phyloP scores from a whole-genome alignment of 139 green algal species.

The Asterochloris sp. region DNA sequence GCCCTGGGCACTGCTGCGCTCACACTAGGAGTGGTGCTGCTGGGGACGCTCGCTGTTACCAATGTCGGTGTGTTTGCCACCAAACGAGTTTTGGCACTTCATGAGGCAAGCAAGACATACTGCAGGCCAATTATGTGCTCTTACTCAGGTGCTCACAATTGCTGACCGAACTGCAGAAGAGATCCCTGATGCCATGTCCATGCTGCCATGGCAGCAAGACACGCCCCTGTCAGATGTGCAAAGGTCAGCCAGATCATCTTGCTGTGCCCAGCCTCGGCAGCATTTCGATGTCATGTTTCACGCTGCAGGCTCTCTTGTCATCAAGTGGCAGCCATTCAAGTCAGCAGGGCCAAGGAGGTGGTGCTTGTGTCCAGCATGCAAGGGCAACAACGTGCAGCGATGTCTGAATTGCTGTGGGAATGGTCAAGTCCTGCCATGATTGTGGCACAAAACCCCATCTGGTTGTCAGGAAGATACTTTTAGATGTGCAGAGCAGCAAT shows the following conservation, averaged over 20 bases:
- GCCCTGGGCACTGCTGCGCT: no score
- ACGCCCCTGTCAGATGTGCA: not conserved
- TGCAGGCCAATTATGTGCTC: no score
- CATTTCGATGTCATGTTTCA: not conserved
- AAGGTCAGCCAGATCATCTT: not conserved
- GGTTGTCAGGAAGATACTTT: not conserved
- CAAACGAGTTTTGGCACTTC: no score
- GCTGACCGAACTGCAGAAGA: not conserved
- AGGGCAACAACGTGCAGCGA: not conserved
- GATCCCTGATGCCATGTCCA: not conserved
- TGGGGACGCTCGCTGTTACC: no score
- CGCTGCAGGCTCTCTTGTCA: not conserved
- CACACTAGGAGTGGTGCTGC: no score
- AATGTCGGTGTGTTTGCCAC: no score
- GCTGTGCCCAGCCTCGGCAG: not conserved
- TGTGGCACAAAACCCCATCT: not conserved
- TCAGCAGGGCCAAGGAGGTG: not conserved
- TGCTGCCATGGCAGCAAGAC: not conserved
- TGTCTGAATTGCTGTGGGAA: slow-evolving; percentile 14
- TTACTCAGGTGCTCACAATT: no score
- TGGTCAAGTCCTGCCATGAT: not conserved
- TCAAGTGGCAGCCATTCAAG: slow-evolving; percentile 12
- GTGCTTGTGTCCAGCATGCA: slow-evolving; percentile 8
- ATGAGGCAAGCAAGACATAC: no score
- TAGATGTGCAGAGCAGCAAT: not conserved